Evolutionary conservation across 768 basidiomycete species (phyloP), one percentile per base, ranked within the genome.

Genomic region (Tylopilus plumbeoviolaceoides): DNA sequence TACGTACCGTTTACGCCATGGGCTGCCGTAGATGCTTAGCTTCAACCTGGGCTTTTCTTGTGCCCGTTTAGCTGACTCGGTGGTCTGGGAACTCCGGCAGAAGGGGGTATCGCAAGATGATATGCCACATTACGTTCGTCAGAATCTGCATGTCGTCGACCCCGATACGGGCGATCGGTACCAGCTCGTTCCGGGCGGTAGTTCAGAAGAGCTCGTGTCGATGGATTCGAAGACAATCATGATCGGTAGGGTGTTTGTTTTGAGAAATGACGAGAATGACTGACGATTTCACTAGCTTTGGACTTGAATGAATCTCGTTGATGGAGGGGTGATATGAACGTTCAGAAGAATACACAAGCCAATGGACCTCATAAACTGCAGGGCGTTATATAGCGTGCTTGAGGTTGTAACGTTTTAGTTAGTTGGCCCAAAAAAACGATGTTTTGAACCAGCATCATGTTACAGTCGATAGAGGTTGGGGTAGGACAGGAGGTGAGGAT

Each of bases 161-260:
- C 46, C 41, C 4, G 15, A 30, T 46, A 51, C 54, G 42, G 54
- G 54, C 30, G 15, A 44, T 48, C 56, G 27, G 36, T 57, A 51
- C 35, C 31, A 40, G n/a, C 49, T 56, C 15, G 46, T 51, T 23
- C 54, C 45, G 2, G 20, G 43, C 17, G 17, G 28, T 25, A 15
- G 10, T 40, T 4, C n/a, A 40, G 47, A 30, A 15, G 45, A 27
- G 20, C n/a, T 25, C 18, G n/a, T 7, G 45, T 10, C 31, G 5
- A 3, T 6, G 5, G 41, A 56, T 51, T 14, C 39, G 9, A 14
- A 31, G 10, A 30, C 42, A 8, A 31, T 56, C 5, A n/a, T 39
- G 46, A 57, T 57, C 25, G 40, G 56, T 56, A 41, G 48, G 46
- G 41, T 7, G 12, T 18, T 20, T 7, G 8, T n/a, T 25, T 15